These are phyloP conservation scores for Saccharomyces mikatae DNA, from an alignment of 805 yeast species.

Conservation along the genomic window DNA sequence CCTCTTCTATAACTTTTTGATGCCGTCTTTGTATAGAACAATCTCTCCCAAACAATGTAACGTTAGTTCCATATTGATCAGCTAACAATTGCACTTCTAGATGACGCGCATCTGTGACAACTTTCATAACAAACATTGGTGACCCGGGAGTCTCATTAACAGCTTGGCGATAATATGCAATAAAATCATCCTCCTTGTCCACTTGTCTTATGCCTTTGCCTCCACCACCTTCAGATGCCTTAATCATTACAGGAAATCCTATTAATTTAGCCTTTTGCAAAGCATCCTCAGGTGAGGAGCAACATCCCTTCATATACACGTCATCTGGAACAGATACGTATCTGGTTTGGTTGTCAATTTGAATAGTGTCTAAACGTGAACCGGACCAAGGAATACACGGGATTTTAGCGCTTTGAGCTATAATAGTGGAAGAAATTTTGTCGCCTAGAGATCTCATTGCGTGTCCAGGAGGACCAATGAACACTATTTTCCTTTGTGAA, in stretches of 20 bases:
- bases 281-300: slow-evolving; percentile 81
- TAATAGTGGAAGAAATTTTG: slow-evolving; percentile 94
- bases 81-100: slow-evolving; percentile 96
- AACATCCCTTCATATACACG: slow-evolving; percentile 82
- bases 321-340: slow-evolving; percentile 84
- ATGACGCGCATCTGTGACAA: slow-evolving; percentile 96
- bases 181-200: slow-evolving; percentile 71
- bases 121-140: slow-evolving; percentile 94
- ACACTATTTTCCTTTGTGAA: slow-evolving; percentile 82
- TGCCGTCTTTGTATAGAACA: slow-evolving; percentile 99
- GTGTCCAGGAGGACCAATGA: slow-evolving; percentile 98
- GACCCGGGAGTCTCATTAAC: slow-evolving; percentile 98
- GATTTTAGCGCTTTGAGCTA: slow-evolving; percentile 96
- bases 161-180: slow-evolving; percentile 79
- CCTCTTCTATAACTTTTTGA: slow-evolving; percentile 97
- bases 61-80: slow-evolving; percentile 96
- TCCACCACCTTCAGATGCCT: slow-evolving; percentile 99
- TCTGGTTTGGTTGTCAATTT: slow-evolving; percentile 56
- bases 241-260: slow-evolving; percentile 98
- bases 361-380: slow-evolving; percentile 84
- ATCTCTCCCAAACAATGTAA: slow-evolving; percentile 95
- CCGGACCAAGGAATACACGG: slow-evolving; percentile 99
- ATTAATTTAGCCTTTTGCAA: slow-evolving; percentile 72
- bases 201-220: slow-evolving; percentile 99
- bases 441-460: slow-evolving; percentile 99